phyloP scores from a whole-genome alignment of 2,329 filamentous ascomycete species.

The Aspergillus aculeatinus region DNA sequence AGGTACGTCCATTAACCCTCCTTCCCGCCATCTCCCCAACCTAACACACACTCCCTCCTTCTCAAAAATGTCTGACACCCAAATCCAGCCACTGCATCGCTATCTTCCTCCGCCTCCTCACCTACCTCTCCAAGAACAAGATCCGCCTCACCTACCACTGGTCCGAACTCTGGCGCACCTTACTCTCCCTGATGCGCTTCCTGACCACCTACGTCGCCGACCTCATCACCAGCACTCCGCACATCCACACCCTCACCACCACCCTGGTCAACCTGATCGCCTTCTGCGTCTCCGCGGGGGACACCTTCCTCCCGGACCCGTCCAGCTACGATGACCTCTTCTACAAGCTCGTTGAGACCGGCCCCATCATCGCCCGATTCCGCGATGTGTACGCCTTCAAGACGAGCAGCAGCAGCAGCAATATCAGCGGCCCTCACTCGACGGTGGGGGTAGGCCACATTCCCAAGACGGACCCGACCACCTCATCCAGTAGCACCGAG shows the following conservation, averaged over 20 bases:
- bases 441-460: background rate
- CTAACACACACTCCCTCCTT: too few species aligned
- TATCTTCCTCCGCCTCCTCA: conserved; percentile 77
- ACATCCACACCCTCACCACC: conserved; percentile 72
- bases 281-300: conserved; percentile 79
- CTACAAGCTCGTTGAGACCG: conserved; percentile 95
- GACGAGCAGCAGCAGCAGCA: conserved; percentile 17
- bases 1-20: conserved; percentile 45
- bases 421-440: conserved; percentile 17
- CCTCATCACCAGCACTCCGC: conserved; percentile 61
- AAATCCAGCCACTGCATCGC: conserved; percentile 65
- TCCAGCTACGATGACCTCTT: conserved; percentile 93
- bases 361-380: conserved; percentile 79
- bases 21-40: background rate
- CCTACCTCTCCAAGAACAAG: conserved; percentile 77
- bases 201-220: conserved; percentile 82
- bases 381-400: conserved; percentile 67
- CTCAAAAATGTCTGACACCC: background rate
- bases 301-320: conserved; percentile 84
- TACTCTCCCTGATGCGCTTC: conserved; percentile 86
- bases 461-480: background rate
- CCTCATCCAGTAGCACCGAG: conserved; percentile 22
- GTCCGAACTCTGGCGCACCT: conserved; percentile 88
- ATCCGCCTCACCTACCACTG: conserved; percentile 87
- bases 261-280: conserved; percentile 79